Percentiles rank a stretch among this genome's conserved stretches.
Evolutionary conservation across 176 grass and related monocot genomes (phyloP).

Genomic region (Guadua angustifolia): DNA sequence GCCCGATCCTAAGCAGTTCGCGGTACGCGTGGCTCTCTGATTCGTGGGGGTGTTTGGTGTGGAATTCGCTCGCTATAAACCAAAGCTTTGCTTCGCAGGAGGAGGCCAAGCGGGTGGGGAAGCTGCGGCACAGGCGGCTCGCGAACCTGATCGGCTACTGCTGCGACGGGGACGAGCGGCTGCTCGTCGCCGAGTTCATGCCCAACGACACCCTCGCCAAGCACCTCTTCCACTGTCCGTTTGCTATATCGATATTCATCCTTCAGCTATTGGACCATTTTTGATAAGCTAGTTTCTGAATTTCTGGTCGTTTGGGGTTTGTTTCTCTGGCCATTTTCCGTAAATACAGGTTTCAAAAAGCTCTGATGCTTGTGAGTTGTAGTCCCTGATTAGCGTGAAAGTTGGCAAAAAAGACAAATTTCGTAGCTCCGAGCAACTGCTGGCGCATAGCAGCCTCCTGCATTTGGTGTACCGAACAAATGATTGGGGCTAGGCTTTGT

Average conservation of each 20-base stretch:
- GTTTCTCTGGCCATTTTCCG: background rate
- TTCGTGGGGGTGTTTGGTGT: background rate
- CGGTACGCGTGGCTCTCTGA: constrained; percentile 50
- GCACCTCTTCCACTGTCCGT: constrained; percentile 97
- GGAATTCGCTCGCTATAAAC: background rate
- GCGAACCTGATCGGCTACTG: constrained; percentile 99
- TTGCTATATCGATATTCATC: background rate
- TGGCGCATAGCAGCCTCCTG: constrained; percentile 21
- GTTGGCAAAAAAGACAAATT: constrained; percentile 25
- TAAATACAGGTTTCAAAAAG: background rate
- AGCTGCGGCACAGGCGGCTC: constrained; percentile 68
- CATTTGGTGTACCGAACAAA: constrained; percentile 57
- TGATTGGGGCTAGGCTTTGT: constrained; percentile 41
- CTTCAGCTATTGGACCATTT: constrained; percentile 5
- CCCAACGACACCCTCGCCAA: constrained; percentile 98
- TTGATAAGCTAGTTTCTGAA: background rate
- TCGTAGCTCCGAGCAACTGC: constrained; percentile 31
- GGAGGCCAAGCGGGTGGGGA: constrained; percentile 88
- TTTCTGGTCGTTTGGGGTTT: background rate
- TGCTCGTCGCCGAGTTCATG: constrained; percentile 97
- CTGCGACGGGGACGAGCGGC: constrained; percentile 95
- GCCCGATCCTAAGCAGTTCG: constrained; percentile 98
- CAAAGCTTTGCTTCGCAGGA: constrained; percentile 56
- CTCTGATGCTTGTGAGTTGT: background rate
- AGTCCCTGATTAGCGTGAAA: constrained; percentile 14